Evolutionary conservation across 2,329 filamentous ascomycete species (phyloP).

Genomic region (Phaeosphaeria sp.): DNA sequence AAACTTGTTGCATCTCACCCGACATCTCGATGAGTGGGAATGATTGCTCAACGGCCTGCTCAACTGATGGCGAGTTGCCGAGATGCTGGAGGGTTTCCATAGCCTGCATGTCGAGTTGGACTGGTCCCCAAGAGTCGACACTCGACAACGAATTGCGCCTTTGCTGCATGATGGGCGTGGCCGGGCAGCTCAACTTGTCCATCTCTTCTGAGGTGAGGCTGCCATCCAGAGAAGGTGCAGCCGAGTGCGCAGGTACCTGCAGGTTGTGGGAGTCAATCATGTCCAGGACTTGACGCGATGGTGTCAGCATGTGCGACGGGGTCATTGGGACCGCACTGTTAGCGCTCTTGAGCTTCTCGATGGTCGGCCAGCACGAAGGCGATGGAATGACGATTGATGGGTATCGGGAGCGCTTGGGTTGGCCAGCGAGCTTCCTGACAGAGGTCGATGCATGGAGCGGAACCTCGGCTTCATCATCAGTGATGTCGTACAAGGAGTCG

Average conservation of each 20-base stretch:
- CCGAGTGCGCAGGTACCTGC: slow-evolving; percentile 75
- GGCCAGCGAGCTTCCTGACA: slow-evolving; percentile 50
- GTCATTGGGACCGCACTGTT: slow-evolving; percentile 62
- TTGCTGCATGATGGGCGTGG: slow-evolving; percentile 70
- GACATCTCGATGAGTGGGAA: slow-evolving; percentile 52
- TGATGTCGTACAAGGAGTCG: slow-evolving; percentile 87
- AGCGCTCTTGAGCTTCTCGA: slow-evolving; percentile 59
- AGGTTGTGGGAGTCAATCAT: slow-evolving; percentile 67
- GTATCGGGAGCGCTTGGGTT: slow-evolving; percentile 56
- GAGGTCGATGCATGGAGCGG: slow-evolving; percentile 60
- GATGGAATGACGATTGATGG: slow-evolving; percentile 67
- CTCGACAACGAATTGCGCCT: slow-evolving; percentile 55
- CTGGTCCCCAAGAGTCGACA: slow-evolving; percentile 67
- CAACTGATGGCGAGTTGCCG: slow-evolving; percentile 52
- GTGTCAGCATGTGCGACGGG: slow-evolving; percentile 66
- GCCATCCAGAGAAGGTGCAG: slow-evolving; percentile 87
- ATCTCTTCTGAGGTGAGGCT: slow-evolving; percentile 89
- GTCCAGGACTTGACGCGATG: slow-evolving; percentile 77
- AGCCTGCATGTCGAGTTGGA: slow-evolving; percentile 76
- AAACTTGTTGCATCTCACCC: slow-evolving; percentile 68
- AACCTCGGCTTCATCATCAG: slow-evolving; percentile 73
- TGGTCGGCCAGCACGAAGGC: slow-evolving; percentile 63
- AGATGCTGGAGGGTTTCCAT: slow-evolving; percentile 78
- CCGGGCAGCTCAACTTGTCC: slow-evolving; percentile 80
- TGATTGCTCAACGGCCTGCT: slow-evolving; percentile 28